Percentiles rank a stretch among this genome's conserved stretches.
Evolutionary conservation across 208 protist genomes (phyloP).

Genomic region (Naegleria lovaniensis): DNA sequence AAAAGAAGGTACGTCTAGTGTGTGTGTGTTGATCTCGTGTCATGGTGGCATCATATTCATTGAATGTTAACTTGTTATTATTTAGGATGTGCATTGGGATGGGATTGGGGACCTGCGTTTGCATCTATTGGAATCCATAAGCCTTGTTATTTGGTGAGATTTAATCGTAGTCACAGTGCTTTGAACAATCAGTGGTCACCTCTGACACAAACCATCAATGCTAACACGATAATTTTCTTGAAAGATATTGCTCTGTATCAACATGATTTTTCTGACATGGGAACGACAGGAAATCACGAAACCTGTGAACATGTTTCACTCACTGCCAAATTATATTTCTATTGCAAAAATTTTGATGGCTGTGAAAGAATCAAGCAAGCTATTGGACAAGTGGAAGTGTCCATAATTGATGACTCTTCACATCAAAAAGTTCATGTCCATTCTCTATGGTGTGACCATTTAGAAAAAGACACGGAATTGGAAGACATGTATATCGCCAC

Average conservation of each 20-base stretch:
- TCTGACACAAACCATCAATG: neutral
- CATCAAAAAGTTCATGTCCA: neutral
- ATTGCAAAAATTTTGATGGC: neutral
- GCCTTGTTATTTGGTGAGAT: neutral
- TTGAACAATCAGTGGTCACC: neutral
- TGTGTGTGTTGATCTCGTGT: no score
- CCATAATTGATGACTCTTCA: neutral
- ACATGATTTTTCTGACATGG: neutral
- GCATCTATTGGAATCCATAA: neutral
- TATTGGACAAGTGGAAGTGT: neutral
- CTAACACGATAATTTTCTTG: no score
- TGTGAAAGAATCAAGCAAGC: neutral
- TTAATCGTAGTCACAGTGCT: neutral
- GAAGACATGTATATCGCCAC: neutral
- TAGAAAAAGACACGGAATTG: neutral
- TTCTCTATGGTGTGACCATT: neutral
- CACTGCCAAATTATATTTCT: neutral
- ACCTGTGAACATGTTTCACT: no score
- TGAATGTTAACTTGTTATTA: no score
- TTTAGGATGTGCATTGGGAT: neutral
- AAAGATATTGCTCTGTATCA: neutral
- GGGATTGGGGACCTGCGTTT: constrained; percentile 18
- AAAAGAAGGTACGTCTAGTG: neutral
- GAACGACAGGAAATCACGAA: neutral
- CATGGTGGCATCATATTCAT: no score